Percentiles rank a stretch among this genome's conserved stretches.
Conservation (phyloP, 306 rosid genomes). For the Gynostemma pentaphyllum region DNA sequence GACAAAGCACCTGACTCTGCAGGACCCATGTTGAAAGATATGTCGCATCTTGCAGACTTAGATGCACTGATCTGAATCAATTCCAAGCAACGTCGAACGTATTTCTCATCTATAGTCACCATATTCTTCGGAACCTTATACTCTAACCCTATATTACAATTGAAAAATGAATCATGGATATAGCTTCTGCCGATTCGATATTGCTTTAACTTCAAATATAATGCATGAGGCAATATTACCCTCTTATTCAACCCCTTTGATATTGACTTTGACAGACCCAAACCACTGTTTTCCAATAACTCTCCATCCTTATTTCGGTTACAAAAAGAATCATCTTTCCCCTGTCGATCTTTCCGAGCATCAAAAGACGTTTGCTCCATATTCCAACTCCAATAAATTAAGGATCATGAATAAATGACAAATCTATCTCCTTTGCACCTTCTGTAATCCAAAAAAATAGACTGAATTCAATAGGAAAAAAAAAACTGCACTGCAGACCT, state of each 20-base stretch:
- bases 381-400: slow-evolving; percentile 24
- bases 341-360: slow-evolving; percentile 24
- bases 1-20: slow-evolving; percentile 28
- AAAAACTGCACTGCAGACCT: background rate
- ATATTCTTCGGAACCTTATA: slow-evolving; percentile 62
- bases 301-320: slow-evolving; percentile 31
- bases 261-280: slow-evolving; percentile 25
- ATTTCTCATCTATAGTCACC: slow-evolving; percentile 72
- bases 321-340: slow-evolving; percentile 26
- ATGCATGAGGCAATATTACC: slow-evolving; percentile 31
- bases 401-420: slow-evolving; percentile 17
- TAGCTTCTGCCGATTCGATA: slow-evolving; percentile 36
- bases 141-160: slow-evolving; percentile 36
- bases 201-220: slow-evolving; percentile 41
- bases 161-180: slow-evolving; percentile 33
- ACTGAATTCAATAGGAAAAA: background rate
- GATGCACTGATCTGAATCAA: slow-evolving; percentile 49
- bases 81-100: slow-evolving; percentile 70
- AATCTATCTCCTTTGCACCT: slow-evolving; percentile 19
- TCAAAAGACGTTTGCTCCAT: slow-evolving; percentile 43
- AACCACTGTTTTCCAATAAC: slow-evolving; percentile 31
- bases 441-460: slow-evolving; percentile 15
- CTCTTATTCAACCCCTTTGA: slow-evolving; percentile 46
- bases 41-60: slow-evolving; percentile 42
- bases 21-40: slow-evolving; percentile 32